Base-by-base conservation (phyloP, 306 rosid genomes). In the Benincasa hispida region DNA sequence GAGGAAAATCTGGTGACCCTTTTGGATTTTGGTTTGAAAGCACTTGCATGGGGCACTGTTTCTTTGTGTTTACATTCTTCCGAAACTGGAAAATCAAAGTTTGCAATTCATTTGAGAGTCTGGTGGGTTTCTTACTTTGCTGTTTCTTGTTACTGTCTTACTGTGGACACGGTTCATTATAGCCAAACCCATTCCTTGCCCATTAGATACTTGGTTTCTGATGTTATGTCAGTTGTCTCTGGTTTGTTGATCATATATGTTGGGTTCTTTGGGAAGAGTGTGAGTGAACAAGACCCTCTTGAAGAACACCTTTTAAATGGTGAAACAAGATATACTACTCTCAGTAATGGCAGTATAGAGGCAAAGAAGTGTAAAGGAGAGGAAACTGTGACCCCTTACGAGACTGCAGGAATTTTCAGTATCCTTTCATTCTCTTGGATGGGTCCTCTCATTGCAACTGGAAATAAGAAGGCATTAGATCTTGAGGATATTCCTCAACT, bases 401-500 rank as follows among this genome's bases (percentile, higher is more conserved):
- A 85, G 18, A 87, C 74, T 70, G 92, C 98, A 76, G 92, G 93
- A n/a, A 77, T 89, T 80, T 85, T 89, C 80, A 85, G 91, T 75
- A 45, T 85, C 66, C 92, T 93, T 54, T 86, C 90, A 13, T 89
- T 93, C 79, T 83, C 93, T 57, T 89, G 98, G 98, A 84, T 93
- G 76, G 83, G 86, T 82, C 87, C 86, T 62, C 81, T 93, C 14
- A 87, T 93, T 76, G 82, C 85, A 3, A 17, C 60, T 63, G 98
- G 98, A 21, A 80, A 82, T 60, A 83, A 84, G 81, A 93, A 88
- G 85, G 79, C 89, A 28, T 83, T 93, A 66, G 87, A 87, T 81
- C 87, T 87, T 79, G 96, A 87, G 81, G 97, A 93, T 56, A 87
- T 93, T 74, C 98, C 98, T 47, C 81, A 86, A 39, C 97, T 91